Conservation (phyloP, 2,329 filamentous ascomycete genomes). For the Aspergillus sp. region DNA sequence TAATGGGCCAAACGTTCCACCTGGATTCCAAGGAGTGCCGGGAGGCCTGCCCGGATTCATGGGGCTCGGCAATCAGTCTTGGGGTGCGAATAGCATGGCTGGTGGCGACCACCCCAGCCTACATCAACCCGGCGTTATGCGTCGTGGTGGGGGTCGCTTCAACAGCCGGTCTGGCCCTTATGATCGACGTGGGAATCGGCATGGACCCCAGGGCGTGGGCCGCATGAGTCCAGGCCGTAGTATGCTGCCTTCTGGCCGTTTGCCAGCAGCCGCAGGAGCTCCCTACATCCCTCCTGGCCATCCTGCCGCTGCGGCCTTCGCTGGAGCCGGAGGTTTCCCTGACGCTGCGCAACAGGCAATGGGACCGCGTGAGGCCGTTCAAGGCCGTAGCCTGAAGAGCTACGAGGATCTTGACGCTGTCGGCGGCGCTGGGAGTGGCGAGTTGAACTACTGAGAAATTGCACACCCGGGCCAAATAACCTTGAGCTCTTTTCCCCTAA, state of each 20-base stretch:
- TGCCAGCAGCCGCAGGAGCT: slow-evolving; percentile 30
- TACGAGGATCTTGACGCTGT: slow-evolving; percentile 96
- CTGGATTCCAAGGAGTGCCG: slow-evolving; percentile 33
- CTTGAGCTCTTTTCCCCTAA: neutral
- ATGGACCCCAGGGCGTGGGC: slow-evolving; percentile 52
- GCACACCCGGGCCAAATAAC: neutral
- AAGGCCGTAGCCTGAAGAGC: slow-evolving; percentile 89
- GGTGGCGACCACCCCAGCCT: slow-evolving; percentile 41
- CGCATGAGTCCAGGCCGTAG: slow-evolving; percentile 47
- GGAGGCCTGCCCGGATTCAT: slow-evolving; percentile 34
- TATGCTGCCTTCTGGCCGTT: slow-evolving; percentile 31
- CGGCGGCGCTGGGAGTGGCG: slow-evolving; percentile 70
- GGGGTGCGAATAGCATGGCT: slow-evolving; percentile 32
- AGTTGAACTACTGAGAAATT: slow-evolving; percentile 76
- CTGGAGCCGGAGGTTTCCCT: slow-evolving; percentile 46
- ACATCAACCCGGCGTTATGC: slow-evolving; percentile 65
- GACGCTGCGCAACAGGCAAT: slow-evolving; percentile 67
- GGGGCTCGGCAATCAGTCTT: slow-evolving; percentile 29
- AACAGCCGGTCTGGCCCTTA: slow-evolving; percentile 70
- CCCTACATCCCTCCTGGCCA: slow-evolving; percentile 41
- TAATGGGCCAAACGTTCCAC: slow-evolving; percentile 42
- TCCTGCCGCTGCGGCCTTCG: slow-evolving; percentile 35
- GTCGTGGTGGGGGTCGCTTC: slow-evolving; percentile 64
- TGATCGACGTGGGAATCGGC: slow-evolving; percentile 63
- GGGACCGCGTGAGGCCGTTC: slow-evolving; percentile 85